Conservation (phyloP, 306 rosid species). For the Gynostemma pentaphyllum region DNA sequence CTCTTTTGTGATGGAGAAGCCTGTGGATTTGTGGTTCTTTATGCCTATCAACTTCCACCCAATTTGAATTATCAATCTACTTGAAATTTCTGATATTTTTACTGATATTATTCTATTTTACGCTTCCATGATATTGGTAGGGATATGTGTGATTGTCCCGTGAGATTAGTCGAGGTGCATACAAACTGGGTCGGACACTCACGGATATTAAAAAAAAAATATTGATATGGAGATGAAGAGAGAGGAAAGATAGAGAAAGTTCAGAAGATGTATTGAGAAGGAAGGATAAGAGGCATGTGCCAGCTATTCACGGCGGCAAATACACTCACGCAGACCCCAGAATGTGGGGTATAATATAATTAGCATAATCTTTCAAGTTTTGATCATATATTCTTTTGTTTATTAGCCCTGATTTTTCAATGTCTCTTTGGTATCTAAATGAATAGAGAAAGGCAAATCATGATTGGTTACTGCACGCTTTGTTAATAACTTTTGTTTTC, state of each 20-base stretch:
- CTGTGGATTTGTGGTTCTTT: neutral
- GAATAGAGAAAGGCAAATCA: neutral
- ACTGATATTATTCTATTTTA: neutral
- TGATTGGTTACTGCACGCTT: conserved; percentile 8
- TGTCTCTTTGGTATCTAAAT: neutral
- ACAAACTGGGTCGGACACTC: too few relatives aligned
- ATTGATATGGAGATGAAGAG: conserved; percentile 5
- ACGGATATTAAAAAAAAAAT: too few relatives aligned
- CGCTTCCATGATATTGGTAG: neutral
- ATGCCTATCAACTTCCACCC: neutral
- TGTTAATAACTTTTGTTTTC: conserved; percentile 4
- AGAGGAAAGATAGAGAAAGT: neutral
- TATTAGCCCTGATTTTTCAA: neutral
- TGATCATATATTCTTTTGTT: conserved; percentile 3
- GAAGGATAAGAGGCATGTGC: conserved; percentile 4
- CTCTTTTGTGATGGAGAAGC: neutral
- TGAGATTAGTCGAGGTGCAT: too few relatives aligned
- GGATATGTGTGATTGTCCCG: too few relatives aligned
- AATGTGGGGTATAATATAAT: neutral
- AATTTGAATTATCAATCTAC: neutral
- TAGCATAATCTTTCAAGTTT: neutral
- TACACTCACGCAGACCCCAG: conserved; percentile 7
- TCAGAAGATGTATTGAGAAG: neutral
- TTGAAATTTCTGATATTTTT: conserved; percentile 1
- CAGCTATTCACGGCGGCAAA: conserved; percentile 10